Evolutionary conservation across 2,329 filamentous ascomycete genomes (phyloP).

Genomic region (Aspergillus versicolor): DNA sequence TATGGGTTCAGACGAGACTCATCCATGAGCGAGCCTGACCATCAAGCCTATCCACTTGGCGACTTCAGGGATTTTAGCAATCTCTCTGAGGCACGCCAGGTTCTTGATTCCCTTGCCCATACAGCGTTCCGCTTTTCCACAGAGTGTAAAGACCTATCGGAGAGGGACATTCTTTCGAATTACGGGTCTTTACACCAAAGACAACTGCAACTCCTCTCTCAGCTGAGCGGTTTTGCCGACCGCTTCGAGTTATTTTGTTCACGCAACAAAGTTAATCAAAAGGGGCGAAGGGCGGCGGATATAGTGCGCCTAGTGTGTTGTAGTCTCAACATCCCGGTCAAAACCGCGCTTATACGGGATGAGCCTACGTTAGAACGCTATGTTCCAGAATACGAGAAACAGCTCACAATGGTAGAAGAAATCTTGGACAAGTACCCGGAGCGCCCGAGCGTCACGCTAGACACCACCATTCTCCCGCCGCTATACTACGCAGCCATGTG

Average conservation of each 20-base stretch:
- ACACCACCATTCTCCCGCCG: background rate
- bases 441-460: background rate
- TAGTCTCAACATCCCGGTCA: constrained; percentile 7
- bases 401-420: background rate
- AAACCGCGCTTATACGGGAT: constrained; percentile 13
- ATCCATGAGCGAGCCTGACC: background rate
- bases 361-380: constrained; percentile 6
- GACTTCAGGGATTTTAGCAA: background rate
- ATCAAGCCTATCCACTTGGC: background rate
- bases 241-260: background rate
- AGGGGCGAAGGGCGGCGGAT: constrained; percentile 15
- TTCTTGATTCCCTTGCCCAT: background rate
- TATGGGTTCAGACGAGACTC: background rate
- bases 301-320: constrained; percentile 17
- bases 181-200: background rate
- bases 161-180: background rate
- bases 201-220: background rate
- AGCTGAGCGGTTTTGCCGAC: background rate
- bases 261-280: background rate
- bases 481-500: background rate
- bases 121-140: background rate
- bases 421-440: background rate
- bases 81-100: background rate
- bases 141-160: background rate
- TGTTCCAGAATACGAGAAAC: background rate